Evolutionary conservation across 306 rosid genomes (phyloP).

Genomic region (Cucurbita ficifolia): DNA sequence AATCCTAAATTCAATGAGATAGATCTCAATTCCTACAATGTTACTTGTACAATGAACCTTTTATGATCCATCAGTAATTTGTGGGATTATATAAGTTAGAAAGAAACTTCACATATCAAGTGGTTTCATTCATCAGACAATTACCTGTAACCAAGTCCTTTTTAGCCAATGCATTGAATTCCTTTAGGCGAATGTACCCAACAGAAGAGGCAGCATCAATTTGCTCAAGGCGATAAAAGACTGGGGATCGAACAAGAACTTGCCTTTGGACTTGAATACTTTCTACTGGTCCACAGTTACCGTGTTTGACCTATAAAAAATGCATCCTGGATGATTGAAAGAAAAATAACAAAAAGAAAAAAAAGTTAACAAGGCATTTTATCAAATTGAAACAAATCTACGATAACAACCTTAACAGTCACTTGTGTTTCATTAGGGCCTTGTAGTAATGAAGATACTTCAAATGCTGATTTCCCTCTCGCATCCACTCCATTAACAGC

Average conservation of each 20-base stretch:
- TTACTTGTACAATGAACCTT: not conserved
- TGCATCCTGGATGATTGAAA: constrained; percentile 14
- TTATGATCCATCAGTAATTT: not conserved
- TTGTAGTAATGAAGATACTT: constrained; percentile 70
- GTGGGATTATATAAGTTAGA: not conserved
- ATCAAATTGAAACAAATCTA: constrained; percentile 17
- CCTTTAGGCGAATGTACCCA: constrained; percentile 82
- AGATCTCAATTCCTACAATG: not conserved
- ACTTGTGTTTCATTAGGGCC: constrained; percentile 88
- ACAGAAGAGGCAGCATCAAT: constrained; percentile 41
- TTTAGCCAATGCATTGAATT: constrained; percentile 93
- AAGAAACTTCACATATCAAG: not conserved
- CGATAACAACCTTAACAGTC: constrained; percentile 60
- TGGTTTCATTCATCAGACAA: constrained; percentile 8
- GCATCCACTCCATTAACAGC: constrained; percentile 70
- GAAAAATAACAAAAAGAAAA: constrained; percentile 11
- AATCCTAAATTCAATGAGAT: not conserved
- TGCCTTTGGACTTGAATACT: constrained; percentile 61
- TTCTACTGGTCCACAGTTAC: constrained; percentile 78
- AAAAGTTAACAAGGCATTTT: constrained; percentile 5
- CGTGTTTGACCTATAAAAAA: constrained; percentile 68
- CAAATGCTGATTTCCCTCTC: constrained; percentile 79
- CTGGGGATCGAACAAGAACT: constrained; percentile 84
- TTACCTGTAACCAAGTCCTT: constrained; percentile 80
- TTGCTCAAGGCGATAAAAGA: constrained; percentile 74